These are phyloP conservation scores for Fusarium sp. DNA, from an alignment of 2,329 filamentous ascomycete genomes.

Conservation along the genomic window DNA sequence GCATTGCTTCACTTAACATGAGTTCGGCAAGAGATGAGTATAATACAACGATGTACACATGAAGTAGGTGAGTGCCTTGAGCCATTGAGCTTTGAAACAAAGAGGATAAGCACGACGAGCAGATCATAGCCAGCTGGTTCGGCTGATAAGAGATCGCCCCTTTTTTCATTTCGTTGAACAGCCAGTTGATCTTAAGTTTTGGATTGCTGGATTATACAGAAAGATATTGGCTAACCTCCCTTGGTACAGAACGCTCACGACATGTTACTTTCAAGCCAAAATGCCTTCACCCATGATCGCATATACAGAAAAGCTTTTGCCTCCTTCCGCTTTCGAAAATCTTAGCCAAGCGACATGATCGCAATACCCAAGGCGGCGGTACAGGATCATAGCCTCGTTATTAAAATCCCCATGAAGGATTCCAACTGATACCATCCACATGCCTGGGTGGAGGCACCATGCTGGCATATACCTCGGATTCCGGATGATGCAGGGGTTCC, in stretches of 20 bases:
- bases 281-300: not conserved
- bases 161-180: not conserved
- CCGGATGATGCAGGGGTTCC: conserved; percentile 5
- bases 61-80: not conserved
- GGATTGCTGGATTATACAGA: not conserved
- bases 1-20: not conserved
- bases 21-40: not conserved
- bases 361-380: not conserved
- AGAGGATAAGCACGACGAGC: not conserved
- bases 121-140: not conserved
- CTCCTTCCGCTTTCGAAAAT: not conserved
- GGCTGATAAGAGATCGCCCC: not conserved
- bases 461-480: conserved; percentile 19
- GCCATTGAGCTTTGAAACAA: not conserved
- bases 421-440: conserved; percentile 24
- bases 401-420: conserved; percentile 33
- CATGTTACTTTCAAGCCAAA: not conserved
- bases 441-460: conserved; percentile 20
- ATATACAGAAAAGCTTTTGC: not conserved
- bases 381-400: not conserved
- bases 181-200: not conserved
- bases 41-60: not conserved
- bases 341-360: not conserved
- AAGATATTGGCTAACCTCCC: not conserved
- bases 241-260: conserved; percentile 13